phyloP scores from a whole-genome alignment of 345 rosid genomes.

The Eucalyptus shirleyi region DNA sequence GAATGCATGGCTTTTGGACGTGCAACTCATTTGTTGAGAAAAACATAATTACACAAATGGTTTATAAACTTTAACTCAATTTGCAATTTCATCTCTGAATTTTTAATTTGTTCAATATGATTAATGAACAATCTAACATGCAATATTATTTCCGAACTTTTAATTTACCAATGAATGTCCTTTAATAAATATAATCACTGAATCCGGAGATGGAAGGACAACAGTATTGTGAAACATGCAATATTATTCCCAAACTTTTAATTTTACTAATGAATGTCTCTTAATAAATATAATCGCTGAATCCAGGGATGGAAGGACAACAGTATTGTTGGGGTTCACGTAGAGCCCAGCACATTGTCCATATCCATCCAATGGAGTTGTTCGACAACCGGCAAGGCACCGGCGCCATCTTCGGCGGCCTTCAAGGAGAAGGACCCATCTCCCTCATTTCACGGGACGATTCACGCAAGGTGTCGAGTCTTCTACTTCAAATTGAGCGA shows the following conservation, averaged over 20 bases:
- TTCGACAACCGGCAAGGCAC: conserved; percentile 1
- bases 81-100: too few species aligned
- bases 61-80: too few species aligned
- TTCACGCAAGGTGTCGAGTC: conserved; percentile 5
- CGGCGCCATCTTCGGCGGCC: background rate
- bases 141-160: background rate
- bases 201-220: background rate
- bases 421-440: background rate
- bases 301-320: background rate
- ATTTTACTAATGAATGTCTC: background rate
- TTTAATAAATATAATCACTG: background rate
- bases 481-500: background rate
- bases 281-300: background rate
- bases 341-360: background rate
- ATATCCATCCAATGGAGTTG: conserved; percentile 21
- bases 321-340: background rate
- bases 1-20: background rate
- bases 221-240: too few species aligned
- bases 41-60: background rate
- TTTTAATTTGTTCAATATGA: too few species aligned
- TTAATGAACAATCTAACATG: background rate
- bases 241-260: too few species aligned
- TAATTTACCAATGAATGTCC: background rate
- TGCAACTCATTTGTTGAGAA: background rate
- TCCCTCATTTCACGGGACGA: background rate